Conservation (phyloP, 176 grass and related monocot genomes). For the Pharus latifolius region DNA sequence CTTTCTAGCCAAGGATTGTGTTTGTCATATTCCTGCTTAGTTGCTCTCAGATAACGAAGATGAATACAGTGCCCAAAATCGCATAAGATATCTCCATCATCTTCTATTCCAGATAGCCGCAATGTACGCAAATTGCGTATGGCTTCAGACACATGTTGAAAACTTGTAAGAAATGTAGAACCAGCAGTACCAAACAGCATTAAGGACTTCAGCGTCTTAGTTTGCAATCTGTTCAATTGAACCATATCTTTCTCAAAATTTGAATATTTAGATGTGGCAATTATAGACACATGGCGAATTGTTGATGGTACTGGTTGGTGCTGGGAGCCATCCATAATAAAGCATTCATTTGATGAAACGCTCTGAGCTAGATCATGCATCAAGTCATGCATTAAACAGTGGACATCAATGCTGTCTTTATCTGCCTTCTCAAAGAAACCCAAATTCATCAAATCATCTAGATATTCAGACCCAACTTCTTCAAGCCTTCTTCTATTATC, state of each 20-base stretch:
- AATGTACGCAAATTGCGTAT: conserved; percentile 6
- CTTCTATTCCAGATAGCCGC: conserved; percentile 1
- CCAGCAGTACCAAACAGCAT: not conserved
- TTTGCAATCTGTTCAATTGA: not conserved
- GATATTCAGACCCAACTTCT: conserved; percentile 28
- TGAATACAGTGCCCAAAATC: conserved; percentile 18
- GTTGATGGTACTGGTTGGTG: not conserved
- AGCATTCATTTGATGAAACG: conserved; percentile 19
- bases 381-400: conserved; percentile 18
- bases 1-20: not conserved
- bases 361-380: conserved; percentile 25
- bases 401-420: not conserved
- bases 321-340: conserved; percentile 5
- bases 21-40: conserved; percentile 11
- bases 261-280: conserved; percentile 2
- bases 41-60: conserved; percentile 27
- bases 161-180: conserved; percentile 3
- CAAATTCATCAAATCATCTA: conserved; percentile 19
- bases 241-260: conserved; percentile 1
- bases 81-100: conserved; percentile 12
- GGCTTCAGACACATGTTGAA: not conserved
- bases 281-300: conserved; percentile 2
- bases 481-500: conserved; percentile 1
- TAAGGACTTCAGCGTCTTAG: conserved; percentile 1
- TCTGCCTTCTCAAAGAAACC: conserved; percentile 13